Conservation (phyloP, 768 basidiomycete genomes). For the Boletus pseudo-olivaceus region DNA sequence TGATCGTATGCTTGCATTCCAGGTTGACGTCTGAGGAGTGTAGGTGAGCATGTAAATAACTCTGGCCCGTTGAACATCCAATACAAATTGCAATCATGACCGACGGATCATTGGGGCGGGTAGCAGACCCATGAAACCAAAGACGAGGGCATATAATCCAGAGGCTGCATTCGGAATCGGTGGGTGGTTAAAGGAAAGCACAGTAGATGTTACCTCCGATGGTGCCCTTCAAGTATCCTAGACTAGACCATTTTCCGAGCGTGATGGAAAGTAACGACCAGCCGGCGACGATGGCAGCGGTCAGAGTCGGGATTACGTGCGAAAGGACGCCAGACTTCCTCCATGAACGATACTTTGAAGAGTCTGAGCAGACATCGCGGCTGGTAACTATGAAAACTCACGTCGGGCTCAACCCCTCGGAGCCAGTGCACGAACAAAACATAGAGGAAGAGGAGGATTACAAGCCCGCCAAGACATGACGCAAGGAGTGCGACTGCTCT, state of each 20-base stretch:
- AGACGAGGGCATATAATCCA: conserved; percentile 63
- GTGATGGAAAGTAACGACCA: conserved; percentile 62
- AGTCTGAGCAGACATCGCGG: not conserved
- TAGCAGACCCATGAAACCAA: conserved; percentile 73
- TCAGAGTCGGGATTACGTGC: conserved; percentile 66
- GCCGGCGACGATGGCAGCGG: conserved; percentile 64
- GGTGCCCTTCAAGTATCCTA: conserved; percentile 62
- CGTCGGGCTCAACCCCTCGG: conserved; percentile 65
- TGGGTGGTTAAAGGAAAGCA: not conserved
- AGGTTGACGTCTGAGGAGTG: not conserved
- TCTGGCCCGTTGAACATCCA: not conserved
- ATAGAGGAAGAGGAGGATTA: conserved; percentile 68
- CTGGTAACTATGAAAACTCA: conserved; percentile 34
- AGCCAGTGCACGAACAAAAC: conserved; percentile 65
- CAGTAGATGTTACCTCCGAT: conserved; percentile 49
- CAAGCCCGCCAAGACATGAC: conserved; percentile 54
- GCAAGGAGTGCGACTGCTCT: conserved; percentile 55
- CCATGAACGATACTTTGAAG: conserved; percentile 68
- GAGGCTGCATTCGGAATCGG: conserved; percentile 45
- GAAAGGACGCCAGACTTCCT: conserved; percentile 66
- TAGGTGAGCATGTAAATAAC: not conserved
- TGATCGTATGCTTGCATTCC: conserved; percentile 11
- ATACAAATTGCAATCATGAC: conserved; percentile 36
- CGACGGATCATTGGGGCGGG: conserved; percentile 59
- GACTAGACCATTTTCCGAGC: conserved; percentile 60